These are phyloP conservation scores for Pisolithus tinctorius DNA, from an alignment of 768 basidiomycete species.

Conservation along the genomic window DNA sequence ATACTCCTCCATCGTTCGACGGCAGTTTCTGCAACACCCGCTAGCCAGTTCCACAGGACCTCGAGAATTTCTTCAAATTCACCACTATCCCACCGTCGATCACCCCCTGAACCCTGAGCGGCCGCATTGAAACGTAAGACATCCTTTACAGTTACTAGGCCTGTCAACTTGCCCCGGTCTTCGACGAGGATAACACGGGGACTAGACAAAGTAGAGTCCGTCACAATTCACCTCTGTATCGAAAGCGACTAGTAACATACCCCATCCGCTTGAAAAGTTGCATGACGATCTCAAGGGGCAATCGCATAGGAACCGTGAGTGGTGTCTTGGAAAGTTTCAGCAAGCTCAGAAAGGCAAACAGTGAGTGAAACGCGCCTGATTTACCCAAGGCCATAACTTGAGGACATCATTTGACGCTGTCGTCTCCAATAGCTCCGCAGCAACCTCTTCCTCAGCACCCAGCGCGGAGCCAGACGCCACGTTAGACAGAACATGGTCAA, in stretches of 20 bases:
- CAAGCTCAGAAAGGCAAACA: neutral
- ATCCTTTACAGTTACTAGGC: conserved; percentile 94
- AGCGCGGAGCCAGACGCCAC: conserved; percentile 42
- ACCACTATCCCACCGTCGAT: conserved; percentile 55
- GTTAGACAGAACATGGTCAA: conserved; percentile 40
- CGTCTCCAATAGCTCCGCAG: conserved; percentile 56
- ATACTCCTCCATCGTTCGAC: conserved; percentile 20
- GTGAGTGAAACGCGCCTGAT: conserved; percentile 53
- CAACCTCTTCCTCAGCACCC: conserved; percentile 62
- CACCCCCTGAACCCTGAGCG: conserved; percentile 41
- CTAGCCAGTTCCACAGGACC: conserved; percentile 53
- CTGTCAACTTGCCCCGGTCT: conserved; percentile 72
- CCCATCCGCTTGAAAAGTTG: conserved; percentile 97
- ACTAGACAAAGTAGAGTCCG: conserved; percentile 33
- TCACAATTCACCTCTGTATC: neutral
- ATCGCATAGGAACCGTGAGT: conserved; percentile 83
- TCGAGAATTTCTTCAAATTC: conserved; percentile 61
- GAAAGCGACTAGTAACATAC: conserved; percentile 41
- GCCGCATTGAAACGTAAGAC: conserved; percentile 80
- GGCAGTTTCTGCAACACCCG: conserved; percentile 28
- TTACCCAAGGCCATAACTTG: conserved; percentile 87
- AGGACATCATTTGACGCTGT: conserved; percentile 51
- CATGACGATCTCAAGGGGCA: conserved; percentile 95
- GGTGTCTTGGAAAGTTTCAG: conserved; percentile 58
- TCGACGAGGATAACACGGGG: conserved; percentile 96